Conservation (phyloP, 2,329 filamentous ascomycete genomes). For the Aspergillus sojae region DNA sequence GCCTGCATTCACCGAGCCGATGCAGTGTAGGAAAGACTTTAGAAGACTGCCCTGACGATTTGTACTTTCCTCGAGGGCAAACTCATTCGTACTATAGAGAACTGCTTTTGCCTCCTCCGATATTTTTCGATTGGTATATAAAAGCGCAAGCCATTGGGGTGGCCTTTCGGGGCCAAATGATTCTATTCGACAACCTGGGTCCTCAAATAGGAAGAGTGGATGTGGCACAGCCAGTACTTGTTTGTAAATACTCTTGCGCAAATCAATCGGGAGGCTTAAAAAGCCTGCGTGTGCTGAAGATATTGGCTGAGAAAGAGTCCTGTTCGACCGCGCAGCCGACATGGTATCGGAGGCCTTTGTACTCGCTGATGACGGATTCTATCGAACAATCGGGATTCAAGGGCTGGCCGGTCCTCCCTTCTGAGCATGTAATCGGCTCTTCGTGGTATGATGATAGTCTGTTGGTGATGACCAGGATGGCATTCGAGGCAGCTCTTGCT, state of each 20-base stretch:
- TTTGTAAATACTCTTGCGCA: conserved; percentile 5
- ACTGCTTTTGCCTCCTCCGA: background rate
- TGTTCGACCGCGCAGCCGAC: background rate
- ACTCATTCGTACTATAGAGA: conserved; percentile 9
- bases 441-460: too few relatives aligned
- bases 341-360: background rate
- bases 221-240: conserved; percentile 6
- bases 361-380: background rate
- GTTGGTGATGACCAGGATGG: too few relatives aligned
- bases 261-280: background rate
- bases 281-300: background rate
- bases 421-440: rapidly evolving
- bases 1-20: conserved; percentile 6
- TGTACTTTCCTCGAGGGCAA: conserved; percentile 5
- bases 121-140: conserved; percentile 13
- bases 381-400: rapidly evolving
- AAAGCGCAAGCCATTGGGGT: conserved; percentile 5
- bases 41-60: conserved; percentile 1
- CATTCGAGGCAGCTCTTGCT: too few relatives aligned
- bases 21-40: conserved; percentile 8
- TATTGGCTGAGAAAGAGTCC: background rate
- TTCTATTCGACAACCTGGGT: conserved; percentile 6
- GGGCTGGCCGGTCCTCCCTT: rapidly evolving
- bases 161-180: conserved; percentile 11
- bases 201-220: conserved; percentile 13